Evolutionary conservation across 257 asterid genomes (phyloP).

Genomic region (Nicotiana obtusifolia): DNA sequence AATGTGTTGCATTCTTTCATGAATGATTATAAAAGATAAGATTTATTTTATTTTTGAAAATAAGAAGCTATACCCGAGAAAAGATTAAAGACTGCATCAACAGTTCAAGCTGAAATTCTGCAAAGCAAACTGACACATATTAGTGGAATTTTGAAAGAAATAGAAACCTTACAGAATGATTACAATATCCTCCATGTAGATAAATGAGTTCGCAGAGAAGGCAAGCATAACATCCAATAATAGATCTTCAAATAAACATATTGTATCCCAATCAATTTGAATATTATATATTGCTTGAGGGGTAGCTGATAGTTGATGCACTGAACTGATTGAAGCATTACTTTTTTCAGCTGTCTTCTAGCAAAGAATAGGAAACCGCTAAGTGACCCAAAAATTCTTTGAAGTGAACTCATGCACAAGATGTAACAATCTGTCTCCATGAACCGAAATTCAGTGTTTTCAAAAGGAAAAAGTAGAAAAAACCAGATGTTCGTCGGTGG

Average conservation of each 20-base stretch:
- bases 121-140: slow-evolving; percentile 21
- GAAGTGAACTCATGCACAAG: neutral
- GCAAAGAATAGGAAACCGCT: neutral
- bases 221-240: neutral
- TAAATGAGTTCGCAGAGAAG: neutral
- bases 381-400: neutral
- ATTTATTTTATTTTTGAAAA: neutral
- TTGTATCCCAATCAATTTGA: neutral
- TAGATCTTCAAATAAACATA: neutral
- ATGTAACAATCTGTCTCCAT: neutral
- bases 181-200: neutral
- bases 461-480: neutral
- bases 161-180: neutral
- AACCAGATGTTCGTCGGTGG: neutral
- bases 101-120: slow-evolving; percentile 97
- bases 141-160: neutral
- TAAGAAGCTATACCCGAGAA: slow-evolving; percentile 61
- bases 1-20: neutral
- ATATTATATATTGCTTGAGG: neutral
- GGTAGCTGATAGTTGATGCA: neutral
- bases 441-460: neutral
- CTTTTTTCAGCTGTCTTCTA: neutral
- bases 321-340: neutral
- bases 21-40: neutral
- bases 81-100: slow-evolving; percentile 90